These are phyloP conservation scores for Trichoderma sp. DNA, from an alignment of 2,329 filamentous ascomycete genomes.

Conservation along the genomic window DNA sequence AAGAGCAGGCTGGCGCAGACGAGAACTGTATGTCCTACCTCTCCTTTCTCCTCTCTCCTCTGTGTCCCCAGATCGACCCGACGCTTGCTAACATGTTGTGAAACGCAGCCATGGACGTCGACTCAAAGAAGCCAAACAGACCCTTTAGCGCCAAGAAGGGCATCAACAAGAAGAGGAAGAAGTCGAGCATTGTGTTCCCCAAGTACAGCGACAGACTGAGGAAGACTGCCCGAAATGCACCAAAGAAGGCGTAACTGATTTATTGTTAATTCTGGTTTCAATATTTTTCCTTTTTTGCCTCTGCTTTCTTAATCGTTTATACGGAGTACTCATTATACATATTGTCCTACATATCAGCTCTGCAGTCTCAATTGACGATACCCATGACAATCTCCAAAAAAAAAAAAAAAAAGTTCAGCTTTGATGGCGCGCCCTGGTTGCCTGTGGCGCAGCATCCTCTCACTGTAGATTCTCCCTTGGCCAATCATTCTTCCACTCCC, in stretches of 20 bases:
- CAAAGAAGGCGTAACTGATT: constrained; percentile 18
- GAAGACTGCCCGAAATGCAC: constrained; percentile 37
- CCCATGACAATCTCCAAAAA: constrained; percentile 15
- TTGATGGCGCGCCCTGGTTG: not conserved
- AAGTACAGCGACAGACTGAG: constrained; percentile 55
- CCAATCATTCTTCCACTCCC: constrained; percentile 15
- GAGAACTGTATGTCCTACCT: constrained; percentile 28
- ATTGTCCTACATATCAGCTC: constrained; percentile 12
- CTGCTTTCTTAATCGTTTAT: constrained; percentile 17
- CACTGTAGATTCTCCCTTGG: not conserved
- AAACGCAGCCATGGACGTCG: constrained; percentile 56
- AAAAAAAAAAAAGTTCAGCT: not conserved
- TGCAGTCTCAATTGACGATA: constrained; percentile 23
- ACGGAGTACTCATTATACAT: constrained; percentile 14
- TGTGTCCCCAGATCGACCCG: not conserved
- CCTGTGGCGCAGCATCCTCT: constrained; percentile 22
- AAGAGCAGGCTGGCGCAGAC: constrained; percentile 32
- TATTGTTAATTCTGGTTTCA: not conserved
- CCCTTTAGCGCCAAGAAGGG: constrained; percentile 47
- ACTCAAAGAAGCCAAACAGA: constrained; percentile 43
- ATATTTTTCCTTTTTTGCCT: not conserved
- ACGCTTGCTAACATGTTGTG: not conserved
- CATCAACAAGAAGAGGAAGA: constrained; percentile 58
- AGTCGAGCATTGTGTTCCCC: constrained; percentile 58
- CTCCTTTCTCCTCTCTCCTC: not conserved